Evolutionary conservation across 2,329 filamentous ascomycete genomes (phyloP).

Genomic region (Pestalotiopsis sp.): DNA sequence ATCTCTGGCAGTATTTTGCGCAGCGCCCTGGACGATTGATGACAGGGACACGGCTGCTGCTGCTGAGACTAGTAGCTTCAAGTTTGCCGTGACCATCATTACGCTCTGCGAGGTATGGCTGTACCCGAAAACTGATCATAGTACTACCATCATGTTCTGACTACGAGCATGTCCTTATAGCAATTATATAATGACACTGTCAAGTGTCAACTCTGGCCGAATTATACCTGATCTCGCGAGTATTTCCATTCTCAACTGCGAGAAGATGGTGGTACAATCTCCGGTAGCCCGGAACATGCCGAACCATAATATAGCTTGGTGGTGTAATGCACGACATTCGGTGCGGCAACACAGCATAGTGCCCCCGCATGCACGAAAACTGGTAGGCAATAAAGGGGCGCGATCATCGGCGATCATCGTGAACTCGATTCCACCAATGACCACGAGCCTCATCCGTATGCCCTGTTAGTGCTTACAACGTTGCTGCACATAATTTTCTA

Average conservation of each 20-base stretch:
- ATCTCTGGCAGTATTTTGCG: background rate
- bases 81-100: background rate
- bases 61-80: background rate
- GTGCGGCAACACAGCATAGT: background rate
- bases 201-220: background rate
- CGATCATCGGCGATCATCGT: background rate
- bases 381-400: background rate
- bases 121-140: background rate
- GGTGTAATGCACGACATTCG: background rate
- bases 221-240: background rate
- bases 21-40: background rate
- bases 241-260: background rate
- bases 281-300: background rate
- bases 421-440: background rate
- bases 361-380: background rate
- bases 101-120: background rate
- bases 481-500: background rate
- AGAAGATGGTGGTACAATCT: background rate
- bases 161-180: background rate
- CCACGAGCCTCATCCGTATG: background rate
- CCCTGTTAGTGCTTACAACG: background rate
- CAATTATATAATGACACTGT: background rate
- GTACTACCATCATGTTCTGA: background rate
- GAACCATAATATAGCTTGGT: background rate
- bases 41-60: background rate